A percentile compares a stretch with the other conserved stretches of the same genome.
phyloP scores from a whole-genome alignment of 2,329 filamentous ascomycete genomes.

The Furcasterigmium sp. region DNA sequence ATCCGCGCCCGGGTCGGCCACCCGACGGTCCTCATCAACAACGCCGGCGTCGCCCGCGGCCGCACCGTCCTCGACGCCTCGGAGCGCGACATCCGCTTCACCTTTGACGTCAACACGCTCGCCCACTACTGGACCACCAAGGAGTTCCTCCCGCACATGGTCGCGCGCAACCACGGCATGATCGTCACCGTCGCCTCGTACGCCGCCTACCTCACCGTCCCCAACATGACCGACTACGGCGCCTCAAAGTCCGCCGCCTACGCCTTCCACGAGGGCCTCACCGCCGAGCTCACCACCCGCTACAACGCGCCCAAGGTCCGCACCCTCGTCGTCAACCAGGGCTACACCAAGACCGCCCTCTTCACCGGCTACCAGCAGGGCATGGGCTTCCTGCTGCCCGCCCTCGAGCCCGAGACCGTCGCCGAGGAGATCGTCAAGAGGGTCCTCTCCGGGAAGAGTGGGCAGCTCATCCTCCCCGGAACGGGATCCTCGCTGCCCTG shows the following conservation, averaged over 20 bases:
- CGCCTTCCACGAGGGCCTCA: conserved; percentile 62
- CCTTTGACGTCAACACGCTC: conserved; percentile 67
- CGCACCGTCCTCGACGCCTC: conserved; percentile 54
- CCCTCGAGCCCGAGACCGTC: conserved; percentile 56
- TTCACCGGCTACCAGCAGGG: conserved; percentile 51
- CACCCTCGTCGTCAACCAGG: conserved; percentile 61
- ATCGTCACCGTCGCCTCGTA: conserved; percentile 64
- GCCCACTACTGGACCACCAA: conserved; percentile 62
- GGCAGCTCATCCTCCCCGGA: conserved; percentile 49
- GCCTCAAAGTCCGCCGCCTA: conserved; percentile 62
- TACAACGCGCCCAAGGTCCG: conserved; percentile 61
- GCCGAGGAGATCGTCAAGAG: conserved; percentile 58
- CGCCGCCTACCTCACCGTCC: conserved; percentile 54
- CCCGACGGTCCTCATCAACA: conserved; percentile 69
- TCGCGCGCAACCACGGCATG: conserved; percentile 62
- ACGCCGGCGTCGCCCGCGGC: conserved; percentile 60
- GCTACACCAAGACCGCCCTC: conserved; percentile 56
- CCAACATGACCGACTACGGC: conserved; percentile 62
- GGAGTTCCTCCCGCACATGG: conserved; percentile 63
- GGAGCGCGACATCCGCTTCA: conserved; percentile 56
- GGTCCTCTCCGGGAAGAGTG: conserved; percentile 52
- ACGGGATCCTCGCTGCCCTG: conserved; percentile 33
- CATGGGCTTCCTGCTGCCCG: conserved; percentile 43
- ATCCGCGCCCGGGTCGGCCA: conserved; percentile 53
- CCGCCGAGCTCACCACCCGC: conserved; percentile 49